Percentiles rank a stretch among this genome's conserved stretches.
phyloP scores from a whole-genome alignment of 1,139 yeast species.

The Zygosaccharomyces sapae region DNA sequence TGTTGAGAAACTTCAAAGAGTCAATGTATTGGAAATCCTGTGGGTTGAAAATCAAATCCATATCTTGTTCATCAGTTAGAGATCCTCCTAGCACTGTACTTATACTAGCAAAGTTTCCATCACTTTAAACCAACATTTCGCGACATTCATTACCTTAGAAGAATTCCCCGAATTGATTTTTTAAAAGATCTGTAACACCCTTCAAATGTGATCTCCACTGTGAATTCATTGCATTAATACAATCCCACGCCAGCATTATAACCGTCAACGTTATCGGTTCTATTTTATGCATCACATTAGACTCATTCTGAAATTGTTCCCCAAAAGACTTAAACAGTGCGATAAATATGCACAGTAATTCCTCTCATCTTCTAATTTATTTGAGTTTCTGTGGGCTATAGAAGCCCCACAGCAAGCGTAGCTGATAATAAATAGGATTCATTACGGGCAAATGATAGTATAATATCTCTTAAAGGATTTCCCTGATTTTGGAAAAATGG shows the following conservation, averaged over 20 bases:
- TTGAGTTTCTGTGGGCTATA: constrained; percentile 44
- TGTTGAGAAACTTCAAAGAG: constrained; percentile 38
- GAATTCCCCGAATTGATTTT: constrained; percentile 43
- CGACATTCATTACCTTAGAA: constrained; percentile 51
- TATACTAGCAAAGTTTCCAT: constrained; percentile 69
- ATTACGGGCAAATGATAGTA: constrained; percentile 54
- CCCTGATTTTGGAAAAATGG: constrained; percentile 55
- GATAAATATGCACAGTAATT: constrained; percentile 62
- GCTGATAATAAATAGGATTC: constrained; percentile 66
- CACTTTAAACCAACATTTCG: constrained; percentile 65
- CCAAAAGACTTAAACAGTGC: constrained; percentile 54
- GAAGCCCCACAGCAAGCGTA: constrained; percentile 71
- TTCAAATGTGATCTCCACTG: constrained; percentile 75
- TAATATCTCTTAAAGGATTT: constrained; percentile 64
- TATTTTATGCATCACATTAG: constrained; percentile 42
- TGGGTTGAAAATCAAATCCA: constrained; percentile 49
- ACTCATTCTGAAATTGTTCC: constrained; percentile 39
- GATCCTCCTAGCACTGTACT: constrained; percentile 70
- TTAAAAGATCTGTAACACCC: constrained; percentile 68
- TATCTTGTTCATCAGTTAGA: constrained; percentile 45
- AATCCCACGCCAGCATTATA: constrained; percentile 61
- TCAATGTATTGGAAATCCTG: constrained; percentile 47
- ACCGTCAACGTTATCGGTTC: constrained; percentile 69
- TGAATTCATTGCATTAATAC: constrained; percentile 59
- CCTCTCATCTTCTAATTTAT: constrained; percentile 54